Evolutionary conservation across 2,329 filamentous ascomycete species (phyloP).

Genomic region (Thelonectria discophora): DNA sequence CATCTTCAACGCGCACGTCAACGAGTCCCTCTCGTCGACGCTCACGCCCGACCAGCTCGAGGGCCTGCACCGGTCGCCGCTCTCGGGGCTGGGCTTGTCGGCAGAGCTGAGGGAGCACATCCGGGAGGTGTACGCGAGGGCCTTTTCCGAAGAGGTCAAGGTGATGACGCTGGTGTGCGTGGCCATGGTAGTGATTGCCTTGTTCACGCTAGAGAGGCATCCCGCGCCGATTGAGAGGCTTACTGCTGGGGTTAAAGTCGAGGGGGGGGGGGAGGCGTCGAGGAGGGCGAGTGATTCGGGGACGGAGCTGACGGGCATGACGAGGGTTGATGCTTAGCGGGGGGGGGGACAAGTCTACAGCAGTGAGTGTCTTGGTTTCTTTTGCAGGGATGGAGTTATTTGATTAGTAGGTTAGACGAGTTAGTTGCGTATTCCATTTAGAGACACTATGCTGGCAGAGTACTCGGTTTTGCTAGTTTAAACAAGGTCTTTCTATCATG

Average conservation of each 20-base stretch:
- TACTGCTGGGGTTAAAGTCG: conserved; percentile 44
- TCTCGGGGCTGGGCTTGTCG: conserved; percentile 49
- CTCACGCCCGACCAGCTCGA: conserved; percentile 52
- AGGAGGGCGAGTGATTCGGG: conserved; percentile 50
- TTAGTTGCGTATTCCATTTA: too few species aligned
- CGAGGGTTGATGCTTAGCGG: conserved; percentile 35
- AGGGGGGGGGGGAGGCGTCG: conserved; percentile 39
- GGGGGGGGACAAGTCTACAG: too few species aligned
- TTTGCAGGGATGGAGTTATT: too few species aligned
- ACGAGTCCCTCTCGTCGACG: conserved; percentile 47
- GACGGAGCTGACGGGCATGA: conserved; percentile 48
- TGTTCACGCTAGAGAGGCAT: conserved; percentile 55
- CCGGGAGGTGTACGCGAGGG: conserved; percentile 54
- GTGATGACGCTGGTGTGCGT: conserved; percentile 57
- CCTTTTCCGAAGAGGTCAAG: conserved; percentile 57
- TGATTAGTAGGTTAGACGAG: too few species aligned
- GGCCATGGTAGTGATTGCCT: conserved; percentile 54
- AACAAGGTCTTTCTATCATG: too few species aligned
- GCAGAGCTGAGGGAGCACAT: conserved; percentile 46
- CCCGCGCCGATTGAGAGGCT: conserved; percentile 50
- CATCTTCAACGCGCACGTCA: conserved; percentile 60
- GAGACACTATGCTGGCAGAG: too few species aligned
- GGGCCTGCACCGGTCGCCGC: conserved; percentile 55
- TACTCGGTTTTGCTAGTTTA: too few species aligned
- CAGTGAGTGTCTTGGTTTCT: too few species aligned